Conservation (phyloP, 2,329 filamentous ascomycete genomes). For the Bipolaris victoriae region DNA sequence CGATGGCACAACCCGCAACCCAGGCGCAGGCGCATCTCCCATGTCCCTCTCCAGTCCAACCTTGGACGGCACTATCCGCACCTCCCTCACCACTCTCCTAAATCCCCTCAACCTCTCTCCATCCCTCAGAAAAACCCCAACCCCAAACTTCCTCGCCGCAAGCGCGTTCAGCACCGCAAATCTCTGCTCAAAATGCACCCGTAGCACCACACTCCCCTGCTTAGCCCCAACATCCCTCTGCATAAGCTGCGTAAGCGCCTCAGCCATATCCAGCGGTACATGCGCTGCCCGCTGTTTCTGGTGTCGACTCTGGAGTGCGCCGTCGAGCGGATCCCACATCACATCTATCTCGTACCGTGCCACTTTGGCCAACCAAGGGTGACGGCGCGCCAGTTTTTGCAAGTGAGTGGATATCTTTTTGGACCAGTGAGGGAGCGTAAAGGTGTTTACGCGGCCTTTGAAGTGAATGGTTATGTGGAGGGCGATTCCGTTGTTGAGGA, state of each 20-base stretch:
- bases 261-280: constrained; percentile 28
- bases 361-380: constrained; percentile 36
- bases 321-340: constrained; percentile 31
- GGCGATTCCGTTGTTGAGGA: constrained; percentile 27
- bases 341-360: constrained; percentile 32
- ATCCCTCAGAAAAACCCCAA: constrained; percentile 18
- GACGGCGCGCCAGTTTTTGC: constrained; percentile 29
- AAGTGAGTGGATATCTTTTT: constrained; percentile 31
- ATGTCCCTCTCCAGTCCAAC: neutral
- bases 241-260: constrained; percentile 24
- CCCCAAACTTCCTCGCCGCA: constrained; percentile 19
- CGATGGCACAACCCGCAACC: neutral
- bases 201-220: constrained; percentile 21
- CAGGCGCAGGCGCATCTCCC: neutral
- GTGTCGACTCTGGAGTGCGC: constrained; percentile 20
- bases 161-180: constrained; percentile 18
- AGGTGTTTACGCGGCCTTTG: constrained; percentile 34
- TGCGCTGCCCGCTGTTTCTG: constrained; percentile 24
- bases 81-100: constrained; percentile 13
- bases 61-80: constrained; percentile 13
- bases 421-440: constrained; percentile 38
- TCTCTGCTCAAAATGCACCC: constrained; percentile 18
- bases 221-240: constrained; percentile 19
- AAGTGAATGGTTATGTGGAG: constrained; percentile 34
- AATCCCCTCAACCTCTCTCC: neutral